Evolutionary conservation across 2,329 filamentous ascomycete genomes (phyloP).

Genomic region (Sclerotinia minor): DNA sequence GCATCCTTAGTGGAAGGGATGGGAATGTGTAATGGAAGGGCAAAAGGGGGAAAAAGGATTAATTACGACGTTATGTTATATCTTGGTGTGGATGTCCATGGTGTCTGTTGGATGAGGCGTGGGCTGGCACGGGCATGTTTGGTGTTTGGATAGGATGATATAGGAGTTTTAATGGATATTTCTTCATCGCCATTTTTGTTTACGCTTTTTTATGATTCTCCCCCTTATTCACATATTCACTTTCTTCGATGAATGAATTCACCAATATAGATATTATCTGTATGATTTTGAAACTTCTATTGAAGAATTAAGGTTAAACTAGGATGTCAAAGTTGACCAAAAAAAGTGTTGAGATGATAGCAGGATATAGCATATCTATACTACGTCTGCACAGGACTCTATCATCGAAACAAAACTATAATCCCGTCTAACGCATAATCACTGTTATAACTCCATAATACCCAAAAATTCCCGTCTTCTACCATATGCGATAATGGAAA

Average conservation of each 20-base stretch:
- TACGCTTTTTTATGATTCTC: neutral
- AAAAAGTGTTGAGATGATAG: no score
- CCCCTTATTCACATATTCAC: neutral
- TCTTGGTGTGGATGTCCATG: constrained; percentile 14
- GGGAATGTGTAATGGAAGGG: neutral
- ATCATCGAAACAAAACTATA: no score
- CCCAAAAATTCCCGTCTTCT: no score
- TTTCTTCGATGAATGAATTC: neutral
- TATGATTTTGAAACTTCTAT: no score
- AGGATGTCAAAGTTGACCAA: no score
- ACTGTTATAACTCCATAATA: no score
- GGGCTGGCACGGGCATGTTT: constrained; percentile 14
- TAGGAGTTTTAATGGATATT: constrained; percentile 18
- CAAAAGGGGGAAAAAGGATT: neutral
- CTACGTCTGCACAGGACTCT: no score
- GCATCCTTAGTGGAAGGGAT: constrained; percentile 8
- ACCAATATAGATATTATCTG: no score
- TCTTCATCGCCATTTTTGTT: neutral
- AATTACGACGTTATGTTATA: constrained; percentile 11
- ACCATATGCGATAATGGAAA: no score
- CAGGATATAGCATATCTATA: no score
- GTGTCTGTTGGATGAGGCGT: constrained; percentile 5
- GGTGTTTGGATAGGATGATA: constrained; percentile 14
- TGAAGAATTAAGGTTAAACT: no score
- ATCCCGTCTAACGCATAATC: no score